A percentile compares a stretch with the other conserved stretches of the same genome.
Conservation (phyloP, 495 filamentous ascomycete genomes). For the Thozetella sp. region DNA sequence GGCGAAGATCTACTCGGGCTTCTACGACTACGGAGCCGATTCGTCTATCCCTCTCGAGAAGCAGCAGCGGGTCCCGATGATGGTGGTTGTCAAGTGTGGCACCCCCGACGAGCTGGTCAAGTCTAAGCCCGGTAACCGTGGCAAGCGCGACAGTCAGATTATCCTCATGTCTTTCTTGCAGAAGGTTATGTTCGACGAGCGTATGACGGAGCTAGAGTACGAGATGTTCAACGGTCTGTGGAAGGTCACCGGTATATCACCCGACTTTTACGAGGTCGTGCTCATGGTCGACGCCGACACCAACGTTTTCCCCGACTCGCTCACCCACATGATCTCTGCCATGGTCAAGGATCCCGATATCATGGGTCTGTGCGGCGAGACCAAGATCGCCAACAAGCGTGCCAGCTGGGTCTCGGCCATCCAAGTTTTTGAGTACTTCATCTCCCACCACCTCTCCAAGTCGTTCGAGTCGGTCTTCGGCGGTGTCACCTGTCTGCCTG, state of each 20-base stretch:
- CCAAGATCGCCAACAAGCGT: constrained; percentile 98
- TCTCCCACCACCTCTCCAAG: constrained; percentile 95
- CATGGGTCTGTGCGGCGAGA: constrained; percentile 99
- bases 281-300: constrained; percentile 99
- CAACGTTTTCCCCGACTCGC: constrained; percentile 95
- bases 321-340: constrained; percentile 98
- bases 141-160: constrained; percentile 98
- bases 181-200: constrained; percentile 99
- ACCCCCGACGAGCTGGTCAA: constrained; percentile 82
- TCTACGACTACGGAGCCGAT: constrained; percentile 91
- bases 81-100: constrained; percentile 94
- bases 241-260: constrained; percentile 96
- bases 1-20: constrained; percentile 97
- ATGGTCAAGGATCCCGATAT: constrained; percentile 99
- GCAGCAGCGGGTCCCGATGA: constrained; percentile 99
- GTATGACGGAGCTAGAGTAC: constrained; percentile 99
- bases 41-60: constrained; percentile 80
- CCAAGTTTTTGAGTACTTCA: constrained; percentile 99
- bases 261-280: constrained; percentile 95
- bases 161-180: constrained; percentile 99
- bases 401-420: constrained; percentile 96
- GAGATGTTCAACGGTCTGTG: constrained; percentile 99
- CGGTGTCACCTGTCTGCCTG: constrained; percentile 98
- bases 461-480: constrained; percentile 98
- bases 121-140: constrained; percentile 92